A percentile compares a stretch with the other conserved stretches of the same genome.
Conservation (phyloP, 78 protist genomes). For the Chrysochromulina tobinii region DNA sequence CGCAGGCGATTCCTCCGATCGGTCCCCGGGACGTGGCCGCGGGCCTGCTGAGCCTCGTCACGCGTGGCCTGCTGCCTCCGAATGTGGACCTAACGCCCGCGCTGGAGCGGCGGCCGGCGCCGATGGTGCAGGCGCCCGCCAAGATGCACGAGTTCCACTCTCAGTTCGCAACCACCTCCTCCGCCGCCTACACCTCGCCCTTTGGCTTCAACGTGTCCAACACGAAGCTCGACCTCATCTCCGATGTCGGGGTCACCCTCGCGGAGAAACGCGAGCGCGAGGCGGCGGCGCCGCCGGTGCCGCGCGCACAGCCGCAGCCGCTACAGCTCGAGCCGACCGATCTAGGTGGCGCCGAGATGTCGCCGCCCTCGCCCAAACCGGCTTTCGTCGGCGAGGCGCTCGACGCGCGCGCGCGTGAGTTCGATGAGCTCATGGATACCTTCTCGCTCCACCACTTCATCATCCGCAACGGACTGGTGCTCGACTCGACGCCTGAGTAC, state of each 20-base stretch:
- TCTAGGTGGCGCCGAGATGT: too few species aligned
- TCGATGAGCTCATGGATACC: background rate
- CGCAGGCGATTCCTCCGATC: background rate
- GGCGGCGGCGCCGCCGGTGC: too few species aligned
- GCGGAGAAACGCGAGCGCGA: background rate
- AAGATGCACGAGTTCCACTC: background rate
- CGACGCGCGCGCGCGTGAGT: background rate
- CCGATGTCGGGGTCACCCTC: background rate
- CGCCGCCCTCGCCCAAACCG: too few species aligned
- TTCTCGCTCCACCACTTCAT: background rate
- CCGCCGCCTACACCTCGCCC: background rate
- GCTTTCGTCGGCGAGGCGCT: too few species aligned
- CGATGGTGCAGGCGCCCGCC: background rate
- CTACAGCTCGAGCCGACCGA: too few species aligned
- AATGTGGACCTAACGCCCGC: slow-evolving; percentile 9
- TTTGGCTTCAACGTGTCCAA: background rate
- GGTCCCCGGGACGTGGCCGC: background rate
- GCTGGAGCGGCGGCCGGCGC: background rate
- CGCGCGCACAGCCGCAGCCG: too few species aligned
- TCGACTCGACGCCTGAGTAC: slow-evolving; percentile 6
- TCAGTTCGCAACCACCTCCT: background rate
- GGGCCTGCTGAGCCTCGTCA: background rate
- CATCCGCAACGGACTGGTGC: background rate
- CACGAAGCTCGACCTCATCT: background rate
- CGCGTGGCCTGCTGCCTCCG: background rate